phyloP scores from a whole-genome alignment of 2,329 filamentous ascomycete species.

The Sporothrix mexicana region DNA sequence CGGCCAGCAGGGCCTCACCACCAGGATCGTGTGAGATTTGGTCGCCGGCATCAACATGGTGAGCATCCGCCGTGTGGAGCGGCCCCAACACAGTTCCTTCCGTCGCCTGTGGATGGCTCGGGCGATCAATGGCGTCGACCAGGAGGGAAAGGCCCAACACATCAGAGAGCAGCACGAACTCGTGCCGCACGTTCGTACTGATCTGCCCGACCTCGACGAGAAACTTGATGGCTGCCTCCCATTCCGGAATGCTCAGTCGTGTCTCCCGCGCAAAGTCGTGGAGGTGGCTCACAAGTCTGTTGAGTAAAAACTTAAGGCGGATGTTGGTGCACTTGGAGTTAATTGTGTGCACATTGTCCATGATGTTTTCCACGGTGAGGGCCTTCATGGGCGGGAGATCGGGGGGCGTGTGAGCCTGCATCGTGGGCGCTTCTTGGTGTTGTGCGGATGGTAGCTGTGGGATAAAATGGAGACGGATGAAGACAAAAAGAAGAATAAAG shows the following conservation, averaged over 20 bases:
- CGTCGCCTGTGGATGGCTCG: constrained; percentile 71
- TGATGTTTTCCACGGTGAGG: constrained; percentile 80
- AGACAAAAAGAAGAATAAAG: too few species aligned
- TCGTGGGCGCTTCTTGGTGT: too few species aligned
- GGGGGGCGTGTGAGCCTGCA: too few species aligned
- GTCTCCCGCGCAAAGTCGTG: constrained; percentile 85
- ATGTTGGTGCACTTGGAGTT: constrained; percentile 71
- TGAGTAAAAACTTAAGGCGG: constrained; percentile 73
- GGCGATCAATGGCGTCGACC: constrained; percentile 82
- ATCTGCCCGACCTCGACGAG: constrained; percentile 75
- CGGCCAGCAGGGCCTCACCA: constrained; percentile 72
- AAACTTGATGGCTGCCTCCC: constrained; percentile 76
- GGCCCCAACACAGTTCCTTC: constrained; percentile 82
- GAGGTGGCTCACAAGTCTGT: constrained; percentile 76
- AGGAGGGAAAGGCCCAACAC: constrained; percentile 79
- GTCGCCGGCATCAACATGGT: constrained; percentile 55
- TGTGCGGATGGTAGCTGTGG: too few species aligned
- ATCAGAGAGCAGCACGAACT: constrained; percentile 84
- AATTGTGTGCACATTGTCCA: constrained; percentile 73
- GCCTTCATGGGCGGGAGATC: constrained; percentile 47
- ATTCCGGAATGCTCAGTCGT: constrained; percentile 74
- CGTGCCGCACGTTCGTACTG: constrained; percentile 74
- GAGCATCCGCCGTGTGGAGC: constrained; percentile 78
- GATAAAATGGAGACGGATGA: too few species aligned
- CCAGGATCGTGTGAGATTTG: constrained; percentile 74